A percentile compares a stretch with the other conserved stretches of the same genome.
phyloP scores from a whole-genome alignment of 2,329 filamentous ascomycete genomes.

The Phialophora tarda region DNA sequence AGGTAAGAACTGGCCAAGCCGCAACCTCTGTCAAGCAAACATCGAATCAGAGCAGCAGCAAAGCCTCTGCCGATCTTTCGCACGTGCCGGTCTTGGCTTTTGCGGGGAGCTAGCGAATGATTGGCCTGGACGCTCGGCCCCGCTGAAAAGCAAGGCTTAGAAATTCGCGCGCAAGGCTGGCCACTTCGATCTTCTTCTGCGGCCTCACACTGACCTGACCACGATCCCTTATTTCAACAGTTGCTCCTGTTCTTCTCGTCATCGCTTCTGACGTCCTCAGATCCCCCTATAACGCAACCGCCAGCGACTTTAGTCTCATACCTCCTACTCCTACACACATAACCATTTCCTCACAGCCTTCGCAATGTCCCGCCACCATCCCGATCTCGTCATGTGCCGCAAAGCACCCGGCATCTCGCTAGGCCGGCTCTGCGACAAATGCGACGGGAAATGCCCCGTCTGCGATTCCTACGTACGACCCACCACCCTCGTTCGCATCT shows the following conservation, averaged over 20 bases:
- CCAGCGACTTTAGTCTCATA: neutral
- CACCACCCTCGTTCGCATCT: conserved; percentile 96
- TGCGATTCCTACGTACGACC: conserved; percentile 99
- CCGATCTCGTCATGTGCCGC: conserved; percentile 99
- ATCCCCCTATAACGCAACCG: neutral
- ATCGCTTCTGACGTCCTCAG: neutral
- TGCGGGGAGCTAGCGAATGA: conserved; percentile 16
- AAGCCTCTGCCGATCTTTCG: conserved; percentile 16
- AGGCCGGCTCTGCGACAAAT: conserved; percentile 98
- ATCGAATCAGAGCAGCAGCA: conserved; percentile 21
- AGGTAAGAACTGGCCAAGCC: neutral
- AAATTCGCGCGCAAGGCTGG: conserved; percentile 28
- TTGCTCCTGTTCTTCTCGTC: neutral
- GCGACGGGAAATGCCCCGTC: conserved; percentile 98
- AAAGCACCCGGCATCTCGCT: conserved; percentile 98
- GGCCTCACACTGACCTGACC: neutral
- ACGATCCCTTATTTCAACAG: neutral
- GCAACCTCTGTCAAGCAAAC: conserved; percentile 2
- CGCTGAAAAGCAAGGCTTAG: conserved; percentile 21
- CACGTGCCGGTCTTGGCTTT: conserved; percentile 21
- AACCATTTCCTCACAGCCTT: conserved; percentile 17
- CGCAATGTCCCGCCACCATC: conserved; percentile 90
- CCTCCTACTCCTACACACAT: neutral
- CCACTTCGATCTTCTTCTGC: conserved; percentile 7
- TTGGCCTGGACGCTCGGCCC: neutral